Percentiles rank a stretch among this genome's conserved stretches.
Evolutionary conservation across 768 basidiomycete species (phyloP).

Genomic region (Xerocomellus chrysenteron): DNA sequence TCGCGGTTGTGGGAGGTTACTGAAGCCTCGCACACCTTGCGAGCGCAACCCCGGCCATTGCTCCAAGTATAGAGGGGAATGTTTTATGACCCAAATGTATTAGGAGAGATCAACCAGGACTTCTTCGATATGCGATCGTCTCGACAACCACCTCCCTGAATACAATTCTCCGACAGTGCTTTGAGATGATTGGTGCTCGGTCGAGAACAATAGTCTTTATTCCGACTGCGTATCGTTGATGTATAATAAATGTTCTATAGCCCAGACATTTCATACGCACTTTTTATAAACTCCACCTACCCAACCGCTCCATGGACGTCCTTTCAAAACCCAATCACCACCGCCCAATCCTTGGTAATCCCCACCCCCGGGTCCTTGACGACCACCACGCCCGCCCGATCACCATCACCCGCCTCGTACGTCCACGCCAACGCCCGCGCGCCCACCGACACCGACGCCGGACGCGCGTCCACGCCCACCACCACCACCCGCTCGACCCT

Average conservation of each 20-base stretch:
- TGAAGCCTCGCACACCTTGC: background rate
- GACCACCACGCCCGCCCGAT: slow-evolving; percentile 58
- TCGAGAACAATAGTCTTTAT: background rate
- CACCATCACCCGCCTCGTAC: slow-evolving; percentile 60
- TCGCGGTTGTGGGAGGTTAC: background rate
- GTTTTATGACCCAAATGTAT: background rate
- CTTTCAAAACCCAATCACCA: slow-evolving; percentile 36
- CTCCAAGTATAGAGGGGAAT: background rate
- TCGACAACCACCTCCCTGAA: too few relatives aligned
- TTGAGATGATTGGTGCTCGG: too few relatives aligned
- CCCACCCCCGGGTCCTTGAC: slow-evolving; percentile 73
- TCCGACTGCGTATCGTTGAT: background rate
- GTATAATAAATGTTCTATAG: background rate
- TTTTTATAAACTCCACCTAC: background rate
- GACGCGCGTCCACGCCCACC: slow-evolving; percentile 65
- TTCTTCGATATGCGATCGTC: background rate
- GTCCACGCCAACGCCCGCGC: slow-evolving; percentile 59
- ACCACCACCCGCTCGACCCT: slow-evolving; percentile 82
- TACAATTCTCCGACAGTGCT: background rate
- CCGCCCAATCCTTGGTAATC: slow-evolving; percentile 64
- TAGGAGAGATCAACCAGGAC: background rate
- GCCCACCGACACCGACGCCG: slow-evolving; percentile 53
- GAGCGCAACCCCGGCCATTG: background rate
- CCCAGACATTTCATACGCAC: background rate
- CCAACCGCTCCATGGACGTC: background rate